Conservation (phyloP, 2,329 filamentous ascomycete genomes). For the Arachnomyces sp. region DNA sequence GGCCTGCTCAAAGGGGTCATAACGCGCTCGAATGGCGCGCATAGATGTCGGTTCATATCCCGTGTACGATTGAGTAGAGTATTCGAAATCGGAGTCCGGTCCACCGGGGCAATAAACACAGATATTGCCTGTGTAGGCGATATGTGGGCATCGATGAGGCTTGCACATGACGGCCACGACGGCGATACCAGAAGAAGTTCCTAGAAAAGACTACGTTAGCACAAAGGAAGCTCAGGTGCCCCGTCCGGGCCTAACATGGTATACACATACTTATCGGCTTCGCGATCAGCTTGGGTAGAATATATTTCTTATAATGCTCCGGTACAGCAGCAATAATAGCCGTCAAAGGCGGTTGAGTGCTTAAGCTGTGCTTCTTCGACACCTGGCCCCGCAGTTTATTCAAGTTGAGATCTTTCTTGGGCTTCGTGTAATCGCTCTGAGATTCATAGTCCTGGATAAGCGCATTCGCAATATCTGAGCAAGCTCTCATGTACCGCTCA, state of each 20-base stretch:
- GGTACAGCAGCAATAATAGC: slow-evolving; percentile 97
- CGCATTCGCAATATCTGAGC: slow-evolving; percentile 87
- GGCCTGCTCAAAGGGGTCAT: slow-evolving; percentile 97
- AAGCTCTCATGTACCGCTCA: slow-evolving; percentile 87
- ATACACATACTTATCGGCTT: slow-evolving; percentile 74
- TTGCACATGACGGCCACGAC: slow-evolving; percentile 99
- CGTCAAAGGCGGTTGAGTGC: slow-evolving; percentile 81
- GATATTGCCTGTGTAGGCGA: slow-evolving; percentile 97
- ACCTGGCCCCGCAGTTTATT: slow-evolving; percentile 81
- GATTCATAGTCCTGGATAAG: slow-evolving; percentile 92
- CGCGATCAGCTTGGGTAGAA: slow-evolving; percentile 88
- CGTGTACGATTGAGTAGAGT: slow-evolving; percentile 97
- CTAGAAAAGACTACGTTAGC: slow-evolving; percentile 34
- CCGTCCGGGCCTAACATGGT: background rate
- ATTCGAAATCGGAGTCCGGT: slow-evolving; percentile 97
- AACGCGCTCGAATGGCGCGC: slow-evolving; percentile 92
- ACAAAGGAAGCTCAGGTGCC: background rate
- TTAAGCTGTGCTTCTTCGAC: slow-evolving; percentile 85
- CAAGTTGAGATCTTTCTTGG: slow-evolving; percentile 82
- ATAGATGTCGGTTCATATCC: slow-evolving; percentile 98
- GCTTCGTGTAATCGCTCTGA: slow-evolving; percentile 62
- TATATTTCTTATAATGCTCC: slow-evolving; percentile 99
- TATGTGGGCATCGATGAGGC: slow-evolving; percentile 93
- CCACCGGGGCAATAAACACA: slow-evolving; percentile 98
- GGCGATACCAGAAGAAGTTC: slow-evolving; percentile 91